phyloP scores from a whole-genome alignment of 1,284 basidiomycete species.

The Chiua sp. region DNA sequence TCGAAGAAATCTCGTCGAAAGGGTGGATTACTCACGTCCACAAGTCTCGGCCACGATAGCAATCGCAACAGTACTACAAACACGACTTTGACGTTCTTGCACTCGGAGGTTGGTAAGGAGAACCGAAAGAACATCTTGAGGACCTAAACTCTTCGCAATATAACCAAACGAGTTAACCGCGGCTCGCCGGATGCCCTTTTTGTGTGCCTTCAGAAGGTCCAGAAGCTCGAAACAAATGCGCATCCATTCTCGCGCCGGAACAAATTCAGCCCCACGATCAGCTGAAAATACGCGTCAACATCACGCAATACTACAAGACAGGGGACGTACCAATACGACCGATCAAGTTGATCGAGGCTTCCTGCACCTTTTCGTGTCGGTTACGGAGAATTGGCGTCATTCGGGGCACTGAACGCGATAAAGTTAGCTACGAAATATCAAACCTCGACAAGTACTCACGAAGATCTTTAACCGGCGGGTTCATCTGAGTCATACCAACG shows the following conservation, averaged over 20 bases:
- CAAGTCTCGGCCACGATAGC: slow-evolving; percentile 98
- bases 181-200: slow-evolving; percentile 98
- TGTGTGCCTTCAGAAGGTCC: slow-evolving; percentile 98
- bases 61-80: slow-evolving; percentile 98
- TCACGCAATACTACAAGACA: background rate
- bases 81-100: slow-evolving; percentile 98
- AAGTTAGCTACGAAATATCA: slow-evolving; percentile 15
- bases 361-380: slow-evolving; percentile 99
- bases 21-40: slow-evolving; percentile 68
- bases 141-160: slow-evolving; percentile 99
- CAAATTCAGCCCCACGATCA: slow-evolving; percentile 98
- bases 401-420: slow-evolving; percentile 75
- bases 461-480: slow-evolving; percentile 98
- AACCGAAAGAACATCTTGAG: slow-evolving; percentile 97
- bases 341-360: slow-evolving; percentile 99
- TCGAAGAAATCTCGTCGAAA: background rate
- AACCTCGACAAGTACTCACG: slow-evolving; percentile 56
- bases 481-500: slow-evolving; percentile 99
- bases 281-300: slow-evolving; percentile 52
- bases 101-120: slow-evolving; percentile 97
- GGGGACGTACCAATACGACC: slow-evolving; percentile 85
- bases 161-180: slow-evolving; percentile 99
- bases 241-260: slow-evolving; percentile 99
- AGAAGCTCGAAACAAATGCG: slow-evolving; percentile 99
- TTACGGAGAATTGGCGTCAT: slow-evolving; percentile 99